Conservation (phyloP, 306 rosid species). For the Argentina anserina region DNA sequence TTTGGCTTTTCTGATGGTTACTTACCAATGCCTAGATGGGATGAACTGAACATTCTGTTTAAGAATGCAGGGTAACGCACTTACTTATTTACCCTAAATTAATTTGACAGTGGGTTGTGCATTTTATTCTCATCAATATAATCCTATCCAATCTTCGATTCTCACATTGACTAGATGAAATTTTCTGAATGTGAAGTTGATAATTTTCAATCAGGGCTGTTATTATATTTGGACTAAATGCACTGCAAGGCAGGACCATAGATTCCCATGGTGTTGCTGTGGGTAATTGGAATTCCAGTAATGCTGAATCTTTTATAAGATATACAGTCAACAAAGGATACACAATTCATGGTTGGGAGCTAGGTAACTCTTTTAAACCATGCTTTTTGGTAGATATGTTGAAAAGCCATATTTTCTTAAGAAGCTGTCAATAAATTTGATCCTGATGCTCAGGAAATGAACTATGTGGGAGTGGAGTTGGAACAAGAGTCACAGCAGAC, state of each 20-base stretch:
- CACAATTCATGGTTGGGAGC: slow-evolving; percentile 71
- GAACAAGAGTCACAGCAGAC: slow-evolving; percentile 44
- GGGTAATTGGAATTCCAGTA: slow-evolving; percentile 55
- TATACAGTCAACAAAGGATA: slow-evolving; percentile 58
- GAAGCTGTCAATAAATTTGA: neutral
- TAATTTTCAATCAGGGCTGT: slow-evolving; percentile 42
- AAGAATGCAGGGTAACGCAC: slow-evolving; percentile 58
- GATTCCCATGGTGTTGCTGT: slow-evolving; percentile 28
- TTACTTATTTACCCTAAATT: neutral
- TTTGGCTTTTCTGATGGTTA: slow-evolving; percentile 63
- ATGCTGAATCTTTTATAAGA: slow-evolving; percentile 62
- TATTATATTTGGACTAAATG: slow-evolving; percentile 66
- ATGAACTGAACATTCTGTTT: slow-evolving; percentile 65
- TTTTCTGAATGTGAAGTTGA: neutral
- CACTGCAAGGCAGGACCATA: slow-evolving; percentile 47
- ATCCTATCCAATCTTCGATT: neutral
- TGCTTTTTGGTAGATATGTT: neutral
- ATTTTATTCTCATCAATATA: neutral
- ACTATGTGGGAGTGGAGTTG: slow-evolving; percentile 56
- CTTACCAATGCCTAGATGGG: slow-evolving; percentile 71
- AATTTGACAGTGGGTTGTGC: neutral
- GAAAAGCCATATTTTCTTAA: neutral
- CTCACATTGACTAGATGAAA: neutral
- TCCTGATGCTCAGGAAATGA: slow-evolving; percentile 54
- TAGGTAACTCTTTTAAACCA: slow-evolving; percentile 32